phyloP scores from a whole-genome alignment of 2,329 filamentous ascomycete species.

The Rhexocercosporidium sp. region DNA sequence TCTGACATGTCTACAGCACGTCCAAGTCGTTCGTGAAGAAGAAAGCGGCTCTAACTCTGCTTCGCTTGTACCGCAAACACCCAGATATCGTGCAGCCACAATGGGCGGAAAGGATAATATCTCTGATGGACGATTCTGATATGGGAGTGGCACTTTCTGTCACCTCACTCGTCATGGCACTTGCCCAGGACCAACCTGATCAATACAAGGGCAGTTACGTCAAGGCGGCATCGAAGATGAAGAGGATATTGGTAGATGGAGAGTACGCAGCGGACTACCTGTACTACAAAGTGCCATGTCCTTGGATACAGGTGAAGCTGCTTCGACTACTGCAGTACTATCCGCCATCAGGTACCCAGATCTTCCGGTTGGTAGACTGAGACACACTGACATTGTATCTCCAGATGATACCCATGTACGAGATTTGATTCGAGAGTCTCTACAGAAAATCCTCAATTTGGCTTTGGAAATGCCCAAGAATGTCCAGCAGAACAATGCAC shows the following conservation, averaged over 20 bases:
- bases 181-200: slow-evolving; percentile 93
- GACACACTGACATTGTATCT: neutral
- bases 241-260: slow-evolving; percentile 87
- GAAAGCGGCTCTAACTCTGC: slow-evolving; percentile 91
- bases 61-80: slow-evolving; percentile 93
- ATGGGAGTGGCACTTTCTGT: slow-evolving; percentile 94
- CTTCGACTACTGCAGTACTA: slow-evolving; percentile 94
- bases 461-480: slow-evolving; percentile 97
- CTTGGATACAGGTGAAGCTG: slow-evolving; percentile 97
- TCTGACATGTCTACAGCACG: slow-evolving; percentile 51
- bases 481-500: slow-evolving; percentile 98
- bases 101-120: slow-evolving; percentile 97
- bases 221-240: slow-evolving; percentile 88
- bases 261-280: slow-evolving; percentile 91
- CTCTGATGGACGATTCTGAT: slow-evolving; percentile 96
- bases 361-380: neutral
- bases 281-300: slow-evolving; percentile 99
- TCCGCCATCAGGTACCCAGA: slow-evolving; percentile 77
- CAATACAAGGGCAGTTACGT: slow-evolving; percentile 93
- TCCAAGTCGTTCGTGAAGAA: slow-evolving; percentile 99
- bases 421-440: slow-evolving; percentile 86
- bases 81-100: slow-evolving; percentile 93
- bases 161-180: slow-evolving; percentile 91
- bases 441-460: slow-evolving; percentile 88
- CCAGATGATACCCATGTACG: slow-evolving; percentile 92